Base-by-base conservation (phyloP, 257 asterid species). In the Verbena officinalis region DNA sequence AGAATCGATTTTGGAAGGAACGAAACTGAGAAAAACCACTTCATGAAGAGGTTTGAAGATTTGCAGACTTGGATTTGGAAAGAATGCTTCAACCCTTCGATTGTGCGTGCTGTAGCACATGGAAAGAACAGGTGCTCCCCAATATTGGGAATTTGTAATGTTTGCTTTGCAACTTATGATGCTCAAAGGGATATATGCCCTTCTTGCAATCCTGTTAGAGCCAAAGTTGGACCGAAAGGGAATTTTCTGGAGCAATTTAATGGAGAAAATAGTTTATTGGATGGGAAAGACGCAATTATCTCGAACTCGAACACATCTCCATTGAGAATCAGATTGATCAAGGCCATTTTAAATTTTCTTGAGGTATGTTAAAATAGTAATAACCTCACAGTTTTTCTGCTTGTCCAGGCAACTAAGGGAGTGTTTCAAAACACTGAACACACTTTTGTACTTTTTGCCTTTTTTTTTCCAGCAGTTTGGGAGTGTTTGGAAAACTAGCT, bases 21-120 rank as follows among this genome's bases (percentile, higher is more conserved):
- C 66, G 84, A 75, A 72, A 67, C 51, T 38, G 95, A 90, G 78
- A 75, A 73, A 67, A 64, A 45, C 55, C 76, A 79, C 70, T 71
- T 81, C 44, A 72, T 84, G 69, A 75, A 66, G 71, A 85, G 98
- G 75, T 86, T 81, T 74, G 82, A 80, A 77, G 86, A 83, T 72
- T 72, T 88, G 24, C 88, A 83, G 79, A 71, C 57, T 65, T 94
- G 98, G 99, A 77, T 83, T 78, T 86, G 94, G 96, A 82, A 85
- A 81, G 96, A 85, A 78, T 86, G 95, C 80, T 80, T 81, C 57
- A 82, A 62, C 73, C 62, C 93, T 15, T 67, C 81, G 9, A 71
- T 75, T 36, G 71, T 88, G 56, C 51, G 78, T 67, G 89, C 88
- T 71, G 44, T 81, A 78, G 66, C 74, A 55, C 68, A 51, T 61